Evolutionary conservation across 495 filamentous ascomycete genomes (phyloP).

Genomic region (Rostrohypoxylon terebratum): DNA sequence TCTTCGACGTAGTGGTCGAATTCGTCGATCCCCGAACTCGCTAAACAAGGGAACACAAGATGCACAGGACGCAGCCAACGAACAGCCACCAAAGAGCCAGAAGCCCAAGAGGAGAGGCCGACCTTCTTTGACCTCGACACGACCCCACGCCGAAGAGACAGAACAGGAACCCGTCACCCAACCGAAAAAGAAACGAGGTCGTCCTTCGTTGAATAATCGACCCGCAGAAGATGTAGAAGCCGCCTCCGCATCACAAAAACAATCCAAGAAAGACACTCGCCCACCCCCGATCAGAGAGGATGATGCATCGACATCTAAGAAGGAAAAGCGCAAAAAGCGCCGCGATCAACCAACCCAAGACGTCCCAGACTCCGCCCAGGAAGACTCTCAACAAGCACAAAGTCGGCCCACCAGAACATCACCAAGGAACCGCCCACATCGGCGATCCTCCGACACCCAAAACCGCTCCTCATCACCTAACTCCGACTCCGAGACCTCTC

Average conservation of each 20-base stretch:
- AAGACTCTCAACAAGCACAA: constrained; percentile 17
- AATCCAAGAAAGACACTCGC: constrained; percentile 36
- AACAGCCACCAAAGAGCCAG: constrained; percentile 13
- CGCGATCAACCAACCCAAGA: constrained; percentile 21
- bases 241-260: constrained; percentile 12
- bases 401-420: constrained; percentile 17
- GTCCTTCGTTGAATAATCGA: constrained; percentile 39
- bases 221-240: constrained; percentile 23
- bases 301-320: constrained; percentile 9
- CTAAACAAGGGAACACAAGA: constrained; percentile 9
- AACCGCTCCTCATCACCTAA: constrained; percentile 43
- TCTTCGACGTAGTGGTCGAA: constrained; percentile 42
- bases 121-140: constrained; percentile 1
- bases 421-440: constrained; percentile 12
- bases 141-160: constrained; percentile 12
- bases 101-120: constrained; percentile 28
- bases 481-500: constrained; percentile 39
- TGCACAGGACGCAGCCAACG: background rate
- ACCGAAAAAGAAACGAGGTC: constrained; percentile 41
- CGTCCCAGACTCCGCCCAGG: constrained; percentile 13
- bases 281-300: constrained; percentile 25
- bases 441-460: constrained; percentile 31
- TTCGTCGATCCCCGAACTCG: constrained; percentile 25
- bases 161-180: constrained; percentile 19
- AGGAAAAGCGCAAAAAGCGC: constrained; percentile 24